Evolutionary conservation across 2,329 filamentous ascomycete species (phyloP).

Genomic region (Iodosphaeria phyllophila): DNA sequence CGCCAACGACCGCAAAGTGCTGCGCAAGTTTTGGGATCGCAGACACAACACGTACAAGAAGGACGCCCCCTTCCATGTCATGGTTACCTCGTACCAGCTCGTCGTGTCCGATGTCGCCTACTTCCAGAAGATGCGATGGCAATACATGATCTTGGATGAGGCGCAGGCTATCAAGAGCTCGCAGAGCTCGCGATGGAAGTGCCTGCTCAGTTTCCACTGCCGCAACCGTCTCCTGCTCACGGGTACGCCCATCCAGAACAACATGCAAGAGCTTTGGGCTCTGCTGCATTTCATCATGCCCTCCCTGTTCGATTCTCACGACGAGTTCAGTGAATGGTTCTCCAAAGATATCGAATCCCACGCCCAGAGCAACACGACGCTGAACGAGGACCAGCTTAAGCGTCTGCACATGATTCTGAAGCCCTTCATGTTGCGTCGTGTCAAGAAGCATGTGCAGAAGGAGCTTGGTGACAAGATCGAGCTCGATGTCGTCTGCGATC

Average conservation of each 20-base stretch:
- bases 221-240: slow-evolving; percentile 86
- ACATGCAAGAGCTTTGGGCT: slow-evolving; percentile 99
- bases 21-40: slow-evolving; percentile 97
- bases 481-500: slow-evolving; percentile 84
- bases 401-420: slow-evolving; percentile 98
- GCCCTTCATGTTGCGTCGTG: slow-evolving; percentile 97
- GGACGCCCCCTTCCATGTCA: slow-evolving; percentile 86
- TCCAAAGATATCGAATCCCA: slow-evolving; percentile 95
- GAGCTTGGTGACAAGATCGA: slow-evolving; percentile 98
- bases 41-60: slow-evolving; percentile 92
- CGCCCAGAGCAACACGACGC: slow-evolving; percentile 96
- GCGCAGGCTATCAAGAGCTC: slow-evolving; percentile 98
- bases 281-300: slow-evolving; percentile 99
- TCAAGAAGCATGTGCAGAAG: slow-evolving; percentile 99
- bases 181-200: slow-evolving; percentile 92
- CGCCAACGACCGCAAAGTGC: slow-evolving; percentile 80
- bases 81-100: slow-evolving; percentile 92
- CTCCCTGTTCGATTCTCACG: slow-evolving; percentile 87
- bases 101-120: slow-evolving; percentile 93
- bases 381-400: slow-evolving; percentile 94
- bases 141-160: slow-evolving; percentile 99
- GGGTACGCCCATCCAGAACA: slow-evolving; percentile 97
- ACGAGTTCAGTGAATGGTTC: slow-evolving; percentile 89
- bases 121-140: slow-evolving; percentile 98
- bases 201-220: slow-evolving; percentile 80